Evolutionary conservation across 495 filamentous ascomycete species (phyloP), one percentile per base, ranked within the genome.

Genomic region (Daldinia loculata): DNA sequence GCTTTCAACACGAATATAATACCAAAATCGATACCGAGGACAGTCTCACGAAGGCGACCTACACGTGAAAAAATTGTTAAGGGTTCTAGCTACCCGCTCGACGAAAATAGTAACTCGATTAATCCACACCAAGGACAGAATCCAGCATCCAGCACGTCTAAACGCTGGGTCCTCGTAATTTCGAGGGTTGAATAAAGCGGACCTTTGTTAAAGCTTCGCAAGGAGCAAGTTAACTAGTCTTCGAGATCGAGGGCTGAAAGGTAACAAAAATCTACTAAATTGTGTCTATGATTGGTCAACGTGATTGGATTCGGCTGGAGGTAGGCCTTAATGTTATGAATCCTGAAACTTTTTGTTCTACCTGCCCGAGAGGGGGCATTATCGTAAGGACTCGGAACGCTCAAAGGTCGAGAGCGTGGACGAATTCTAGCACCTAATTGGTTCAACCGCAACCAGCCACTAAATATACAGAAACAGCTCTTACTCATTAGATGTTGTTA

Each of bases 341-440:
- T 51, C 45, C 43, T 64, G 27, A 32, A 64, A 64, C 19, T 5
- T 36, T 36, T 11, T 48, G 11, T 48, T 48, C 12, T 56, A 51
- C 45, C 55, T 63, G n/a, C 60, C 70, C 15, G 59, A 58, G 61
- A 68, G 27, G 65, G 64, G 65, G 30, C 61, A 39, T 58, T 39
- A 51, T 34, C 27, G 39, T 68, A n/a, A 51, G 2, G 29, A 41
- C 51, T 27, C 53, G 36, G 38, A 56, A 65, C 32, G 53, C 4
- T 61, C 36, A 45, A 61, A 43, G 22, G 4, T 63, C 41, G 27
- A 58, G 67, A 68, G 70, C 71, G 74, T 76, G 74, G 67, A 41
- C 45, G 38, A 64, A 71, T 64, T 6, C 52, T 27, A 9, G n/a
- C 17, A 45, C 43, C 38, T 69, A 27, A 76, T 76, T 76, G 74